Evolutionary conservation across 2,329 filamentous ascomycete genomes (phyloP).

Genomic region (Xylaria sp.): DNA sequence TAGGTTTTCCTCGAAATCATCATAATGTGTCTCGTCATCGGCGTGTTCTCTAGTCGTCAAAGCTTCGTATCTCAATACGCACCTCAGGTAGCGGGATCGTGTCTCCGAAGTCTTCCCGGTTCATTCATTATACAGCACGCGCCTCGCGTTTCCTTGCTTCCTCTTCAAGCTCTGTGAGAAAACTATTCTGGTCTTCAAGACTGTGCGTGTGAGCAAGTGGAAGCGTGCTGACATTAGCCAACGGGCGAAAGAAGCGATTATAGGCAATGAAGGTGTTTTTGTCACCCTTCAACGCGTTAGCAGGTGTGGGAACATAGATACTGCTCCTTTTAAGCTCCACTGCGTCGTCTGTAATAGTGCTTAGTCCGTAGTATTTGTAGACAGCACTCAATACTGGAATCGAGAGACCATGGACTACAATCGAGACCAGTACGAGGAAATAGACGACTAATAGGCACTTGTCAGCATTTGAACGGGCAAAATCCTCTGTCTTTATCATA

Average conservation of each 20-base stretch:
- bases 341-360: constrained; percentile 58
- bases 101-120: background rate
- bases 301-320: constrained; percentile 51
- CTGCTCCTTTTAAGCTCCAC: constrained; percentile 54
- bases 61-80: background rate
- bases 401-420: constrained; percentile 60
- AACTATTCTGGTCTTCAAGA: constrained; percentile 15
- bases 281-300: constrained; percentile 55
- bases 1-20: background rate
- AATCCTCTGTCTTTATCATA: constrained; percentile 27
- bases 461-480: background rate
- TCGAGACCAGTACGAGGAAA: constrained; percentile 56
- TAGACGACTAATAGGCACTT: constrained; percentile 51
- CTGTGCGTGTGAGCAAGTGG: constrained; percentile 29
- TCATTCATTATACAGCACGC: background rate
- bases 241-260: constrained; percentile 60
- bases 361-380: constrained; percentile 54
- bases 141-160: constrained; percentile 14
- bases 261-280: constrained; percentile 57
- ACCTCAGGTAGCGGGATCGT: background rate
- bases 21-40: background rate
- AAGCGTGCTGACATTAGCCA: constrained; percentile 28
- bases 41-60: background rate
- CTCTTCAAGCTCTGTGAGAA: constrained; percentile 11
- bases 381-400: constrained; percentile 57